Evolutionary conservation across 768 basidiomycete species (phyloP).

Genomic region (Leccinum disarticulatum): DNA sequence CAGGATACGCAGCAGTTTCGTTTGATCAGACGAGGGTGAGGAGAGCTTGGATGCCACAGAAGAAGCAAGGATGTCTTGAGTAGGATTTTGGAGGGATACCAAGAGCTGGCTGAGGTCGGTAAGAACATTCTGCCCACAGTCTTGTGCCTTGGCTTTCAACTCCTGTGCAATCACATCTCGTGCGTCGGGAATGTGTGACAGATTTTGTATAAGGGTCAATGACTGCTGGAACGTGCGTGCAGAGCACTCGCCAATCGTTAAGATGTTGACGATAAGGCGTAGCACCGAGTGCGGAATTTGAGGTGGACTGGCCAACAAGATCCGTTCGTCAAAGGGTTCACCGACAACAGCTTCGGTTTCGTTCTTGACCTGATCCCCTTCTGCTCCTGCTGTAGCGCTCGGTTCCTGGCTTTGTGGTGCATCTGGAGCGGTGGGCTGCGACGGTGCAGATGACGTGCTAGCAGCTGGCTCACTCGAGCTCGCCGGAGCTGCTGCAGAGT

Average conservation of each 20-base stretch:
- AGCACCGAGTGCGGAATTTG: constrained; percentile 84
- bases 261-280: constrained; percentile 91
- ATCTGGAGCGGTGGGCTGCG: constrained; percentile 10
- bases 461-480: constrained; percentile 17
- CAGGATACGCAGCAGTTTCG: constrained; percentile 91
- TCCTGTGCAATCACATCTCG: constrained; percentile 89
- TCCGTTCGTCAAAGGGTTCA: constrained; percentile 38
- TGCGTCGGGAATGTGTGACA: constrained; percentile 85
- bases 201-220: constrained; percentile 85
- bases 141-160: constrained; percentile 81
- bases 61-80: constrained; percentile 57
- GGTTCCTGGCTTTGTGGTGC: constrained; percentile 16
- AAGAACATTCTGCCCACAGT: constrained; percentile 75
- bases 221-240: constrained; percentile 95
- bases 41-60: constrained; percentile 88
- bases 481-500: constrained; percentile 20
- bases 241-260: constrained; percentile 97
- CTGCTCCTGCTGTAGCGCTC: constrained; percentile 10
- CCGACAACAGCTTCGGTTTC: constrained; percentile 16
- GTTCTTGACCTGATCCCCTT: constrained; percentile 25
- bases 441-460: constrained; percentile 2
- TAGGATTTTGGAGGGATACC: constrained; percentile 54
- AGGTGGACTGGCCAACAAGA: constrained; percentile 71
- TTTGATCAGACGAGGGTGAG: constrained; percentile 89
- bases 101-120: constrained; percentile 78